Base-by-base conservation (phyloP, 177 flowering plant species). In the Tripterygium wilfordii region DNA sequence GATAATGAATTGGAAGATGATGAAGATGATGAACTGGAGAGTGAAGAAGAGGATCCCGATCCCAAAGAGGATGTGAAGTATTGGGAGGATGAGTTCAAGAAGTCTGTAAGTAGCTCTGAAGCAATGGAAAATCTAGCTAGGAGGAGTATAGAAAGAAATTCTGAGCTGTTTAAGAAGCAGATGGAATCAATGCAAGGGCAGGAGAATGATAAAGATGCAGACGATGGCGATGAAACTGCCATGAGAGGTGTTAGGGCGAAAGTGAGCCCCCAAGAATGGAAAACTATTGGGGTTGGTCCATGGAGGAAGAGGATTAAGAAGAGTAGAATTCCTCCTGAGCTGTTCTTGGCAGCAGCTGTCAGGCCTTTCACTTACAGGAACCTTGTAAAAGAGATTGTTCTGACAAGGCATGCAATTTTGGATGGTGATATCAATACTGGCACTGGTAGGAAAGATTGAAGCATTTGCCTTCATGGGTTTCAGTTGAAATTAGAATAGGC, bases 341-440 rank as follows among this genome's bases (percentile, higher is more conserved):
- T 80, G 51, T 92, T 88, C 50, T 37, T 88, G 56, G 49, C 76
- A 35, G 90, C 88, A 0, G 96, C 95, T 0, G 88, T 92, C 10
- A 75, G 96, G 32, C 98, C 94, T 1, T 92, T 92, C 36, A 82
- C 84, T 17, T 92, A 88, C 58, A 70, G 76, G 58, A 88, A 88
- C 58, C 83, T 92, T 38, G 90, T 92, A 22, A 92, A 92, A 65
- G 98, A 92, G 70, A 84, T 92, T 62, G 96, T 88, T 32, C 56
- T 92, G 59, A 69, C 75, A 19, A 76, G 98, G 63, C 98, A 92
- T 64, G 98, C 83, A 0, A 85, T 88, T 48, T 36, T 92, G 48
- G 96, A 92, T 38, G 94, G 92, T 19, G 95, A 85, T n/a, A 68
- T 88, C n/a, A n/a, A n/a, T n/a, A n/a, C n/a, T n/a, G n/a, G n/a